phyloP scores from a whole-genome alignment of 2,329 filamentous ascomycete genomes.

The Leptographium galeiforme region DNA sequence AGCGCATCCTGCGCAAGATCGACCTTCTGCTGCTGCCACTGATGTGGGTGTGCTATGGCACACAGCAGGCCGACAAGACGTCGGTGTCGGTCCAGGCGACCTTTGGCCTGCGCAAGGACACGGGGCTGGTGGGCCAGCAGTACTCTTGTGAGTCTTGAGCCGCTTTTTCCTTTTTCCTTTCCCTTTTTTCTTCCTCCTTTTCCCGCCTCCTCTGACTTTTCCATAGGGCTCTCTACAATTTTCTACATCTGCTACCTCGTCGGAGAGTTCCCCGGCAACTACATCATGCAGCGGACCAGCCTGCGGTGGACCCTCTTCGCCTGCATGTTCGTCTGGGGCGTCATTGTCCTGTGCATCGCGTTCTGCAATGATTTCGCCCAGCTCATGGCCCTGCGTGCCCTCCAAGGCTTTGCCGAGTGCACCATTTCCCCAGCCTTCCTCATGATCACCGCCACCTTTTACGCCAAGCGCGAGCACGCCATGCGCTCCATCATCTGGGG shows the following conservation, averaged over 20 bases:
- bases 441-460: conserved; percentile 23
- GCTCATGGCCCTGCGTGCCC: conserved; percentile 20
- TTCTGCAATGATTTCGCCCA: conserved; percentile 25
- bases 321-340: conserved; percentile 18
- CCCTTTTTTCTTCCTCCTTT: background rate
- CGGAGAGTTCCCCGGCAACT: conserved; percentile 20
- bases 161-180: background rate
- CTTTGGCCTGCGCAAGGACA: conserved; percentile 21
- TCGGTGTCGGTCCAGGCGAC: conserved; percentile 24
- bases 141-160: conserved; percentile 15
- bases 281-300: conserved; percentile 16
- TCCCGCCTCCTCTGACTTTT: background rate
- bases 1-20: conserved; percentile 16
- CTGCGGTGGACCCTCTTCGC: conserved; percentile 14
- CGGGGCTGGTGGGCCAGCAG: conserved; percentile 15
- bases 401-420: conserved; percentile 28
- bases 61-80: conserved; percentile 35
- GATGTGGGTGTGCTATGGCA: conserved; percentile 27
- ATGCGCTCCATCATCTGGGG: conserved; percentile 20
- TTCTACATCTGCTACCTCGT: conserved; percentile 21
- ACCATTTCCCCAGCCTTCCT: conserved; percentile 21
- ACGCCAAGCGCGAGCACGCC: conserved; percentile 22
- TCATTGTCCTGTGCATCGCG: conserved; percentile 23
- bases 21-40: conserved; percentile 23
- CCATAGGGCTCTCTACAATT: conserved; percentile 18